Base-by-base conservation (phyloP, 306 rosid genomes). In the Comarum palustre region DNA sequence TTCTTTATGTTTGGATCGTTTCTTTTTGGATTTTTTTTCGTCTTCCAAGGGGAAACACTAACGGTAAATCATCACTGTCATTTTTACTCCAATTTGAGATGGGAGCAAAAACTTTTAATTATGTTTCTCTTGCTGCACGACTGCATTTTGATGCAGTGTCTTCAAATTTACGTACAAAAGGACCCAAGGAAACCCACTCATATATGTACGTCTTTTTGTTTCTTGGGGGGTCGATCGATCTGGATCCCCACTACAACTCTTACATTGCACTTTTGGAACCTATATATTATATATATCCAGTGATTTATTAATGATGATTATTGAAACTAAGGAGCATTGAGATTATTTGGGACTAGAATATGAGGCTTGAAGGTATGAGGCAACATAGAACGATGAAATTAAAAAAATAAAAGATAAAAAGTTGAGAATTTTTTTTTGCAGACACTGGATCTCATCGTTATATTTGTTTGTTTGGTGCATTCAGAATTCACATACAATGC, bases 401-500 rank as follows among this genome's bases (percentile, higher is more conserved):
- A 54, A 22, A 32, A 54, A 54, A 22, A 3, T 22, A 11, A 10
- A 54, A 54, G 31, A 54, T 9, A 22, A 2, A 59, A 59, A 59
- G n/a, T 3, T 14, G 7, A 27, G 25, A n/a, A 51, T 39, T 39
- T 17, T 17, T 17, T 48, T 7, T 6, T 1, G 11, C 0, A 25
- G 8, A 25, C 13, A 58, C 39, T 1, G 20, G 17, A 8, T 68
- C 59, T 46, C 51, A 10, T 34, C 29, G n/a, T 24, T 59, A 24
- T 19, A 11, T 31, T 39, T 54, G 20, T 39, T 47, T 64, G 51
- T 68, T 29, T 68, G 34, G 36, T 29, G 58, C 36, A 61, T 36
- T 12, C 86, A 94, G 97, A 45, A 32, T 94, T 94, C 68, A 68
- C 84, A 68, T 94, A 94, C 82, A 81, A 71, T 24, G 32, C 95